A percentile compares a stretch with the other conserved stretches of the same genome.
Evolutionary conservation across 306 rosid species (phyloP).

Genomic region (Biancaea sappan): DNA sequence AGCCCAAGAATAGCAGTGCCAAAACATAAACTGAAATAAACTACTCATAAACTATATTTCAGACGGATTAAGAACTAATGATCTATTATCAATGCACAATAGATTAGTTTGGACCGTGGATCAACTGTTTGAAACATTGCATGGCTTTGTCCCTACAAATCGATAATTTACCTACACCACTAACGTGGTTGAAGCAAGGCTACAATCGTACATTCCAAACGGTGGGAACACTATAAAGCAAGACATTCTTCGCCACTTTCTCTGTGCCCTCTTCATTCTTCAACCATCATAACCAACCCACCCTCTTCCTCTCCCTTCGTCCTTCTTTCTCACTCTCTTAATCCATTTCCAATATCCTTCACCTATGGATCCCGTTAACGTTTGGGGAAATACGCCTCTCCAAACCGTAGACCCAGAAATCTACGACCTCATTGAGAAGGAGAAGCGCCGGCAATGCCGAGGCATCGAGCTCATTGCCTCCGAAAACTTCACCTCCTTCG

Average conservation of each 20-base stretch:
- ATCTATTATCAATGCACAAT: no score
- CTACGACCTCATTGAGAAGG: conserved; percentile 92
- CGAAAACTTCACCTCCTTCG: conserved; percentile 95
- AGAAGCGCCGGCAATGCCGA: conserved; percentile 88
- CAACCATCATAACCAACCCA: background rate
- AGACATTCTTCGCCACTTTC: background rate
- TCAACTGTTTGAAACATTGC: no score
- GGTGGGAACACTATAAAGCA: background rate
- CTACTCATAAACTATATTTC: no score
- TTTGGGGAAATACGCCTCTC: conserved; percentile 83
- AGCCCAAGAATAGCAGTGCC: no score
- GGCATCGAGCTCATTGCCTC: conserved; percentile 98
- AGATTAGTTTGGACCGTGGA: no score
- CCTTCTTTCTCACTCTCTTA: background rate
- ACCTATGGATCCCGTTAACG: conserved; percentile 74
- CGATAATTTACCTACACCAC: background rate
- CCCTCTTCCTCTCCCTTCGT: background rate
- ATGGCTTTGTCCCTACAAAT: no score
- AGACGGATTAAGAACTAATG: no score
- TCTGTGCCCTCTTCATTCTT: no score
- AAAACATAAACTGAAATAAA: no score
- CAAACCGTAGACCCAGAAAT: conserved; percentile 74
- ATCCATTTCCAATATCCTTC: background rate
- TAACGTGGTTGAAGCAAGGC: background rate
- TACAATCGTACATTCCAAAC: background rate